Evolutionary conservation across 768 basidiomycete species (phyloP), one percentile per base, ranked within the genome.

Genomic region (Galerina sulciceps): DNA sequence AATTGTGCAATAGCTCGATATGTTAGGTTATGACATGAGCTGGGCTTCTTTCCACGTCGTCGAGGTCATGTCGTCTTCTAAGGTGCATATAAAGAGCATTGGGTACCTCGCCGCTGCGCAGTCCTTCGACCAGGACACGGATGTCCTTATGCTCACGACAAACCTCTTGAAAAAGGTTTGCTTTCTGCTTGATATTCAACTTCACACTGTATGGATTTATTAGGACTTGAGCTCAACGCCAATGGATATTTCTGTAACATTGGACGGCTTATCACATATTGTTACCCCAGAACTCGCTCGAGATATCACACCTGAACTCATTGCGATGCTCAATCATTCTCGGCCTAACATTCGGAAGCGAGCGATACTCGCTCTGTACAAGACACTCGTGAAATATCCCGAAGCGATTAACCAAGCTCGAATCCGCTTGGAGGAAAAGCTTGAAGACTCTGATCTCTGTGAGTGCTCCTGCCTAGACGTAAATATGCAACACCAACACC

Each of bases 31-130:
- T 70, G 94, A 91, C 76, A 97, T 91, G 87, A 85, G 86, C 58
- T 97, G 94, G 87, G 96, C 96, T 44, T 93, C 97, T 8, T 99
- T 99, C 68, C 88, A 96, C 72, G 91, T 99, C 53, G 89, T 99
- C 6, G 97, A 99, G 70, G 94, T 96, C 72, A 99, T 99, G 97
- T 94, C 94, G 37, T 95, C 94, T 3, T 79, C 90, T 4, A 89
- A 89, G 70, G 85, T 89, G 64, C 96, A 99, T 75, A 81, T 99
- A 64, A 99, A 99, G 80, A 88, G 86, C 23, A 89, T 99, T 48
- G 97, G 97, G 11, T 99, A 99, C 74, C 89, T 99, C 20, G 97
- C 92, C 1, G 95, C 97, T 3, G 74, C 85, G 41, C 88, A 95
- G 75, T 96, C 95, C 0, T 99, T 99, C 72, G 83, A 88, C 43